Evolutionary conservation across 1,284 basidiomycete species (phyloP).

Genomic region (Puccinia novopanici): DNA sequence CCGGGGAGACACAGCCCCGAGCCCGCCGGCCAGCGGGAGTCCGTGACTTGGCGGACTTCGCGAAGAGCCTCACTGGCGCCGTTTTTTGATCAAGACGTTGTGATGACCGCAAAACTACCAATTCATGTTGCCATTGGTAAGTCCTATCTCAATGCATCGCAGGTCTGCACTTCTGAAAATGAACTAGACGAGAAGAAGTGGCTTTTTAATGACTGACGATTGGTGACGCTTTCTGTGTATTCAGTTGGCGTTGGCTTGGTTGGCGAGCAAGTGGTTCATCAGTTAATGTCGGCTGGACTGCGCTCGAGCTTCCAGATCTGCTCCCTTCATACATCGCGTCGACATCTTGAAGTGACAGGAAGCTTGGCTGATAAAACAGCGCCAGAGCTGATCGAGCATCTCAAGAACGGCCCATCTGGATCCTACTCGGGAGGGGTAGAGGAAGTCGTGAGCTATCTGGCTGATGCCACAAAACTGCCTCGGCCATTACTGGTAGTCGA

Average conservation of each 20-base stretch:
- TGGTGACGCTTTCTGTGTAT: background rate
- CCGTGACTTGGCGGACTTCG: too few species aligned
- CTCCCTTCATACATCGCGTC: conserved; percentile 39
- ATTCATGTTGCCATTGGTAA: conserved; percentile 47
- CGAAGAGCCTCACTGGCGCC: too few species aligned
- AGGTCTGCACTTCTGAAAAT: background rate
- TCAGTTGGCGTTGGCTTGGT: conserved; percentile 47
- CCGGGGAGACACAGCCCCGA: too few species aligned
- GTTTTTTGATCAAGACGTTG: too few species aligned
- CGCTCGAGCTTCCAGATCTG: conserved; percentile 33
- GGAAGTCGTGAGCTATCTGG: conserved; percentile 55
- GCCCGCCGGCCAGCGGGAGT: too few species aligned
- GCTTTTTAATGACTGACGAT: background rate
- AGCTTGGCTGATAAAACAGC: background rate
- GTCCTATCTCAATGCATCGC: background rate
- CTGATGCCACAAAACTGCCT: conserved; percentile 62
- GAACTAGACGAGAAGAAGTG: background rate
- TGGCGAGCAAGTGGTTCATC: conserved; percentile 42
- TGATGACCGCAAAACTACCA: conserved; percentile 32
- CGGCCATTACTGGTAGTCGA: conserved; percentile 81
- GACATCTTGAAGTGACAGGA: conserved; percentile 1
- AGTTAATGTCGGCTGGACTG: conserved; percentile 13
- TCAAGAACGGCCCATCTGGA: conserved; percentile 15
- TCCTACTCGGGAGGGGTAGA: conserved; percentile 27
- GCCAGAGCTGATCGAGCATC: conserved; percentile 14